Base-by-base conservation (phyloP, 805 yeast genomes). In the Candida incommunis region DNA sequence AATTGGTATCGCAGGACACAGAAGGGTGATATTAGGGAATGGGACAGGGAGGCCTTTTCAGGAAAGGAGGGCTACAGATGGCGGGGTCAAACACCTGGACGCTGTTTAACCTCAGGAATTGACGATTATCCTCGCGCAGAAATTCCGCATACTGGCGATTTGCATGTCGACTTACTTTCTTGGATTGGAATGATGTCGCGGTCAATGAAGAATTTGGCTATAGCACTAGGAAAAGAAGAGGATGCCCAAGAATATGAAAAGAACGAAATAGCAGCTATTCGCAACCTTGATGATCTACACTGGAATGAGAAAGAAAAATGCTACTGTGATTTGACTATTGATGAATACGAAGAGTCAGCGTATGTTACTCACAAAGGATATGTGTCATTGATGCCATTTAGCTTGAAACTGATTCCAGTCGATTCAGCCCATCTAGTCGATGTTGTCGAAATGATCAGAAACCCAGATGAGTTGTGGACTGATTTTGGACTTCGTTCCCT, bases 111-210 rank as follows among this genome's bases (percentile, higher is more conserved):
- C 5, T 81, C 94, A 61, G 98, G 98, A 0, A 61, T 92, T 29
- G 98, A 92, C 62, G 98, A 92, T 58, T 92, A 88, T 57, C 98
- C 98, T 27, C 74, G 98, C 50, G 80, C 87, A 1, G 65, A 68
- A 23, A 75, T 74, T 4, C 90, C 94, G 2, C 95, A 86, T 60
- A 70, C 79, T 35, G 94, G 94, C 1, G 98, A 92, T 63, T 68
- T 92, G 42, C 82, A 92, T 54, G 92, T 92, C 25, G 98, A 92
- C 58, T 68, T 90, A 46, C 64, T 90, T 42, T 72, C 94, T 3
- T 92, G 98, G 98, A 76, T 92, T 48, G 97, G 95, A 15, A 80
- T 83, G 3, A 86, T 90, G 94, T 75, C 96, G 0, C 72, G 79
- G 51, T 76, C 95, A 0, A 79, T 92, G 78, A 74, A 74, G 51